These are phyloP conservation scores for Paramecium primaurelia DNA, from an alignment of 73 alveolate species.

Conservation along the genomic window DNA sequence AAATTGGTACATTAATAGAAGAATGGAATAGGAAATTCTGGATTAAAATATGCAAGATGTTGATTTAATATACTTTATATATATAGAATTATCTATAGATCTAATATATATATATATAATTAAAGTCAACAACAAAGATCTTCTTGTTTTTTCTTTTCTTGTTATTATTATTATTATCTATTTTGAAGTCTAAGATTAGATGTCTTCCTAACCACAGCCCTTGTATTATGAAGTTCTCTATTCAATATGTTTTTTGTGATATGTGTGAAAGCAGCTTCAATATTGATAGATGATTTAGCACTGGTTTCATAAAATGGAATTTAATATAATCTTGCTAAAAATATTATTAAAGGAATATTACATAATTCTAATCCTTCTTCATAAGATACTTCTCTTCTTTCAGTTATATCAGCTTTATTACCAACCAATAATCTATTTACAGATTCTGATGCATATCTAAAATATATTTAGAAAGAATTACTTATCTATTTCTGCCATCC, in stretches of 20 bases:
- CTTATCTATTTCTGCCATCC: constrained; percentile 88
- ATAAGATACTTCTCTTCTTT: constrained; percentile 73
- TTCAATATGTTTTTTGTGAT: constrained; percentile 42
- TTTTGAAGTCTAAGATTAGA: constrained; percentile 23
- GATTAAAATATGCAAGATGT: background rate
- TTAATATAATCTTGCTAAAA: constrained; percentile 33
- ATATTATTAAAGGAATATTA: background rate
- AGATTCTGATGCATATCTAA: constrained; percentile 70
- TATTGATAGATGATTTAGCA: constrained; percentile 55
- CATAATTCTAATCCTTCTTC: constrained; percentile 80
- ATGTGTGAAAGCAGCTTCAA: constrained; percentile 52
- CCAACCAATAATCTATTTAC: constrained; percentile 84
- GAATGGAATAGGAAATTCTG: background rate
- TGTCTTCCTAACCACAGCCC: constrained; percentile 32
- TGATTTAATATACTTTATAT: background rate
- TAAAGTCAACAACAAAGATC: constrained; percentile 20
- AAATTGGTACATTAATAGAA: constrained; percentile 5
- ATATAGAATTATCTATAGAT: background rate
- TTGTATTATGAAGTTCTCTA: constrained; percentile 19
- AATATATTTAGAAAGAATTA: background rate
- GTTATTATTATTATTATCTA: background rate
- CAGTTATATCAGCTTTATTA: constrained; percentile 86
- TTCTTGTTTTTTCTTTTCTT: background rate
- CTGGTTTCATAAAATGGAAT: constrained; percentile 58
- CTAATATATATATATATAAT: background rate